Base-by-base conservation (phyloP, 768 basidiomycete species). In the Lentinus tigrinus region DNA sequence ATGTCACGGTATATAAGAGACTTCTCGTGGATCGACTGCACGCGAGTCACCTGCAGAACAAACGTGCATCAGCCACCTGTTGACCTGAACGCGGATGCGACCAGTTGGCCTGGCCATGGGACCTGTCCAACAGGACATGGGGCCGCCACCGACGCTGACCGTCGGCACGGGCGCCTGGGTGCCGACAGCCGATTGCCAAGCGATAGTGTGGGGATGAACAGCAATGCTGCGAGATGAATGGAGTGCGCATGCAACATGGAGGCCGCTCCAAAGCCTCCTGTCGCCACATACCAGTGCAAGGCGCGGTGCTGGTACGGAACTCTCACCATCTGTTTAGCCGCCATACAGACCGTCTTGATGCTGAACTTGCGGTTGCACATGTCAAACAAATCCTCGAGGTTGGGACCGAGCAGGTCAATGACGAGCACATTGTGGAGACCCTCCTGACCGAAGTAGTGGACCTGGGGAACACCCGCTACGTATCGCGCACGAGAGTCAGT, bases 341-440 rank as follows among this genome's bases (percentile, higher is more conserved):
- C 91, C 96, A 99, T 94, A 71, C 94, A 97, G 26, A 98, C 96
- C 0, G 96, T 98, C 83, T 99, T 99, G 73, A 96, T 87, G 52
- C 85, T 85, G 76, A 98, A 99, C 76, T 98, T 98, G 64, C 96
- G 88, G n/a, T 89, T 86, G 71, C 95, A 98, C 93, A 97, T 95
- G 75, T 98, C 96, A 70, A 99, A 98, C 34, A 99, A 81, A 70
- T 99, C 96, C 75, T 99, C 96, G 43, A 99, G 77, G 67, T 95
- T 96, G 21, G 96, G 96, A n/a, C 96, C 97, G 14, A 99, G 81
- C 28, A 99, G 81, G 76, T 99, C 96, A 60, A 95, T 91, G 71
- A 91, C 91, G 48, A 93, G 84, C 56, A 92, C 93, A 73, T 99
- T 99, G 77, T 99, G 97, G 40, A 98, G 81, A 14, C 96, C 97